These are phyloP conservation scores for Boechera stricta DNA, from an alignment of 345 rosid genomes.

Conservation along the genomic window DNA sequence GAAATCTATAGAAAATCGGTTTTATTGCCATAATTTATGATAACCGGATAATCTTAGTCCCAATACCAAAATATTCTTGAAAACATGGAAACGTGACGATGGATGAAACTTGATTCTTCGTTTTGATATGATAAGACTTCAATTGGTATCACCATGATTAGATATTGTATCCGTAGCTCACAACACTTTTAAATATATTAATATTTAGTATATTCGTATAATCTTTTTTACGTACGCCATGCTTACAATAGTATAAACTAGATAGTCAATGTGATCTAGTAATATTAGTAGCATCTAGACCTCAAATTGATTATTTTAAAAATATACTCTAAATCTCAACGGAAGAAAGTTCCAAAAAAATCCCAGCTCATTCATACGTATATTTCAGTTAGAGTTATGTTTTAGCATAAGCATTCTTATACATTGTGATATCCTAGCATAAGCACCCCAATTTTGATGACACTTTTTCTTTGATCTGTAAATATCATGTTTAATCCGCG, in stretches of 20 bases:
- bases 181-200: background rate
- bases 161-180: slow-evolving; percentile 1
- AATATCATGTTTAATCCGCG: no score
- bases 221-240: background rate
- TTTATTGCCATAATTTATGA: background rate
- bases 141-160: background rate
- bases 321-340: background rate
- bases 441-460: no score
- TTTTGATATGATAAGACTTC: background rate
- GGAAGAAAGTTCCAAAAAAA: background rate
- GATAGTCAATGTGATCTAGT: slow-evolving; percentile 7
- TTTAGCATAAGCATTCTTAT: background rate
- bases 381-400: background rate
- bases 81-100: background rate
- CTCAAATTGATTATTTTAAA: background rate
- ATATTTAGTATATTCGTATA: background rate
- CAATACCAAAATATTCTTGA: background rate
- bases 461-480: background rate
- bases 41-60: background rate
- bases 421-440: background rate
- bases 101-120: background rate
- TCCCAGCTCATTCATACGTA: background rate
- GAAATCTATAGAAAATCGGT: background rate
- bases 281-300: background rate
- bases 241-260: background rate